Evolutionary conservation across 306 rosid genomes (phyloP).

Genomic region (Mimosa pudica): DNA sequence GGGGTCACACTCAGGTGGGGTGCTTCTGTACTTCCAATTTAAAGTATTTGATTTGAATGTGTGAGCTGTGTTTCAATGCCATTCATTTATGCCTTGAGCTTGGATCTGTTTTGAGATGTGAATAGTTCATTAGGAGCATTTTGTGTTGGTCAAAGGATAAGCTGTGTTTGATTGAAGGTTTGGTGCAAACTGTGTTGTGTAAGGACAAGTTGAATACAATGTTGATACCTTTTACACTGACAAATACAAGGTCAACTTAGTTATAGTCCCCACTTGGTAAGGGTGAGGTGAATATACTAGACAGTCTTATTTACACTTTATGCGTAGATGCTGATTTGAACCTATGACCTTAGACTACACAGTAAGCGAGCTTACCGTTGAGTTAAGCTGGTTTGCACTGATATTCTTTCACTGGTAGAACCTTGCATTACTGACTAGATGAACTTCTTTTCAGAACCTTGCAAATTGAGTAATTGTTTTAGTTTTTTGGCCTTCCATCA

Average conservation of each 20-base stretch:
- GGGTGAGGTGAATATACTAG: no score
- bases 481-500: not conserved
- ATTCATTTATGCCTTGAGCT: not conserved
- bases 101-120: not conserved
- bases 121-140: not conserved
- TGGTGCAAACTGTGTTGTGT: not conserved
- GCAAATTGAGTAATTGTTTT: not conserved
- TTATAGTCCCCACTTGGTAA: no score
- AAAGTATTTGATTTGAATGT: not conserved
- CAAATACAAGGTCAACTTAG: no score
- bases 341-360: no score
- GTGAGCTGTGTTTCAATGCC: not conserved
- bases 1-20: constrained; percentile 90
- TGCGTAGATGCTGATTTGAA: no score
- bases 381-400: not conserved
- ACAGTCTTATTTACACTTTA: no score
- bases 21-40: not conserved
- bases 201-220: not conserved
- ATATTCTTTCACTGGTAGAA: not conserved
- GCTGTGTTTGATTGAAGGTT: not conserved
- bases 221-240: not conserved
- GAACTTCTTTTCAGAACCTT: not conserved
- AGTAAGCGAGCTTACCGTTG: no score
- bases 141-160: not conserved
- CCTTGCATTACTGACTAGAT: not conserved